These are phyloP conservation scores for Mycena rebaudengoi DNA, from an alignment of 768 basidiomycete genomes.

Conservation along the genomic window DNA sequence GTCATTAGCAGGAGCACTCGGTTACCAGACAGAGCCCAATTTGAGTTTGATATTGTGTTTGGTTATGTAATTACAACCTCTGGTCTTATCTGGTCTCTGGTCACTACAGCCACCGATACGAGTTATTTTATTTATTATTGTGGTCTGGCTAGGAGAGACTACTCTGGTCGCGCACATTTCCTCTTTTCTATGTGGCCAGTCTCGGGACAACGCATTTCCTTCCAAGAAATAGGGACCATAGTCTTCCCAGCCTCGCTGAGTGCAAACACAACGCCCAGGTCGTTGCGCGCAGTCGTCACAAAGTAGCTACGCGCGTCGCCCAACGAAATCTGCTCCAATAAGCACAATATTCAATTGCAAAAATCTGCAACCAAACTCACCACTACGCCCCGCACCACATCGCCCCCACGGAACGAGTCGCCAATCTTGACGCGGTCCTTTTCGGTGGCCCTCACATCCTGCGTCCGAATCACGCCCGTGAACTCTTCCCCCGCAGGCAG, in stretches of 20 bases:
- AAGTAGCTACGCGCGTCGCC: constrained; percentile 94
- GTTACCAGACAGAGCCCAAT: constrained; percentile 4
- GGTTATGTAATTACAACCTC: neutral
- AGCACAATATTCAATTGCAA: too few species aligned
- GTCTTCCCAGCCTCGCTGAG: constrained; percentile 87
- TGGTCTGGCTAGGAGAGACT: constrained; percentile 46
- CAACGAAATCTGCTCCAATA: constrained; percentile 95
- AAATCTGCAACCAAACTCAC: constrained; percentile 60
- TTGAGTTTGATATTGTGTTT: neutral
- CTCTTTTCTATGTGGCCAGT: constrained; percentile 83
- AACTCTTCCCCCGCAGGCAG: constrained; percentile 89
- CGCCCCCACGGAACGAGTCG: constrained; percentile 92
- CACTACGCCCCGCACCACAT: constrained; percentile 87
- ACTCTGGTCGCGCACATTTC: constrained; percentile 88
- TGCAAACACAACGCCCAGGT: constrained; percentile 91
- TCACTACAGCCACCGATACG: too few species aligned
- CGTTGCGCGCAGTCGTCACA: constrained; percentile 89
- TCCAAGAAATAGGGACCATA: constrained; percentile 89
- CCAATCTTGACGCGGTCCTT: constrained; percentile 90
- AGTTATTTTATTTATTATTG: constrained; percentile 18
- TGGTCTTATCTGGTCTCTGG: too few species aligned
- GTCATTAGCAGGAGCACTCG: constrained; percentile 53
- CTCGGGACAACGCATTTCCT: constrained; percentile 88
- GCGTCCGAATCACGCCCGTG: constrained; percentile 84
- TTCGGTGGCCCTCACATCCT: constrained; percentile 91